Evolutionary conservation across 2,329 filamentous ascomycete species (phyloP), one percentile per base, ranked within the genome.

Genomic region (Cercospora berteroae): DNA sequence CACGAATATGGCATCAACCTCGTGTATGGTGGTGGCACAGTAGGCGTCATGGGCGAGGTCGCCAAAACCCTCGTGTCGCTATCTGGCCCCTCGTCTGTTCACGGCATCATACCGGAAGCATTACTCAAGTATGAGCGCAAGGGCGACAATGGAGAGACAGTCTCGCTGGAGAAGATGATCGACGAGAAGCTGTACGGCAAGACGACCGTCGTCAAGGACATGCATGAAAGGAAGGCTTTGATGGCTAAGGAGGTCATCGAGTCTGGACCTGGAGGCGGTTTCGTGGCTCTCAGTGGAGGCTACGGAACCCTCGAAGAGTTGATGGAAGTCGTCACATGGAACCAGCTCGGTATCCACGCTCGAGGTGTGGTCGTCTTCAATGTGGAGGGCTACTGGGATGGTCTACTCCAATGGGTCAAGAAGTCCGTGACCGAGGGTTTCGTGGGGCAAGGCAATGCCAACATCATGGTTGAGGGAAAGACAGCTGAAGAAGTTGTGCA

Each of bases 301-400:
- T 99, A 94, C 79, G 95, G 95, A 20, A 99, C 95, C 2, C 86
- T 98, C 78, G 95, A 99, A 82, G 95, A 99, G 84, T 85, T 99
- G 77, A 93, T 97, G 80, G 92, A 96, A 82, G 88, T 92, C 2
- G 89, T 89, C 27, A 96, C 92, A 10, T 99, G 95, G 77, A 98
- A 97, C 80, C 95, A 98, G 82, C 82, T 99, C 60, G 94, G 95
- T 0, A 98, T 99, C 72, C 95, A 98, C 80, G 85, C 85, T 73
- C 84, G 86, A 60, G 91, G 90, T 3, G 89, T 98, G 56, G 89
- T 94, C 63, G 82, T 97, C 59, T 87, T 92, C 73, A 98, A 98
- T 79, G 85, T 97, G 27, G 89, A 94, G 64, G 93, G 93, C 0
- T 98, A 96, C 80, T 99, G 94, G 87, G 90, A 96, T 79, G 93